These are phyloP conservation scores for Sclerotinia borealis DNA, from an alignment of 2,329 filamentous ascomycete species.

Conservation along the genomic window DNA sequence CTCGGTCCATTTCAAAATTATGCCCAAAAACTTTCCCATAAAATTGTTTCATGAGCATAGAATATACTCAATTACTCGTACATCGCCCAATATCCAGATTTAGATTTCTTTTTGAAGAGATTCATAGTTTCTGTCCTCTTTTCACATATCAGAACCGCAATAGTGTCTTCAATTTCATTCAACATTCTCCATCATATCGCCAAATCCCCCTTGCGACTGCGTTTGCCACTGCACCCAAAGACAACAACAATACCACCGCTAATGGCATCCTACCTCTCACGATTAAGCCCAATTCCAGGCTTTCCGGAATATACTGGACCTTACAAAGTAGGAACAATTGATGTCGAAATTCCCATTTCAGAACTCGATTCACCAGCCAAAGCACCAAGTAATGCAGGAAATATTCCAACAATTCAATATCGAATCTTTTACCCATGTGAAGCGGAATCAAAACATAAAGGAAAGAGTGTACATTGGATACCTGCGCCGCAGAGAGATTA, in stretches of 20 bases:
- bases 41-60: neutral
- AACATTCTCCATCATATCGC: neutral
- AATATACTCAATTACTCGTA: neutral
- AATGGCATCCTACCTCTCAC: slow-evolving; percentile 36
- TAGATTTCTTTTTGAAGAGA: neutral
- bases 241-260: neutral
- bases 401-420: slow-evolving; percentile 69
- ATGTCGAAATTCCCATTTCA: slow-evolving; percentile 70
- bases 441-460: slow-evolving; percentile 33
- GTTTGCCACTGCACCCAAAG: neutral
- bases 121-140: neutral
- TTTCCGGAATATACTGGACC: slow-evolving; percentile 74
- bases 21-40: neutral
- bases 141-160: neutral
- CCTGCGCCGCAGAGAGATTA: slow-evolving; percentile 70
- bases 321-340: slow-evolving; percentile 71
- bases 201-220: neutral
- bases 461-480: slow-evolving; percentile 63
- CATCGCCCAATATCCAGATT: neutral
- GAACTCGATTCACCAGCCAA: slow-evolving; percentile 50
- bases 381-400: slow-evolving; percentile 41
- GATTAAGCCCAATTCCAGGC: slow-evolving; percentile 60
- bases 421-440: slow-evolving; percentile 75
- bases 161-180: neutral
- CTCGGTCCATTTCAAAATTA: neutral